A percentile compares a stretch with the other conserved stretches of the same genome.
phyloP scores from a whole-genome alignment of 257 asterid genomes.

The Plantago elongata region DNA sequence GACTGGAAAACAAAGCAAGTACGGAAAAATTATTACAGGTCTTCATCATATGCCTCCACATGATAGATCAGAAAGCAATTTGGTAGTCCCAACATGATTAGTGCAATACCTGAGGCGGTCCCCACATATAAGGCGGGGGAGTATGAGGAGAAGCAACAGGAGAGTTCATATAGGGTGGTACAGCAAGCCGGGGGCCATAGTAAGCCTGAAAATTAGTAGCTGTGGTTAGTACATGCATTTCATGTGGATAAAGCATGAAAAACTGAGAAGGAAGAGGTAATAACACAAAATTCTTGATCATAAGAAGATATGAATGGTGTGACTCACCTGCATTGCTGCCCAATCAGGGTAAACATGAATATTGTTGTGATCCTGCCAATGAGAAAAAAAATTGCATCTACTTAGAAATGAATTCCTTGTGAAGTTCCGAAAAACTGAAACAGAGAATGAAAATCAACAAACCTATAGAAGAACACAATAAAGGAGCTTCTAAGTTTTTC shows the following conservation, averaged over 20 bases:
- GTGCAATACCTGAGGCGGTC: constrained; percentile 77
- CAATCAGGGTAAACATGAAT: constrained; percentile 82
- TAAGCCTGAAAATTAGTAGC: constrained; percentile 49
- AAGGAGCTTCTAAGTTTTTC: background rate
- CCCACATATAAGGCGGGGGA: constrained; percentile 93
- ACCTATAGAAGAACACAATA: background rate
- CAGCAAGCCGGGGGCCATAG: constrained; percentile 92
- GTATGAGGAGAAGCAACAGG: constrained; percentile 76
- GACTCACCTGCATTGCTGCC: constrained; percentile 89
- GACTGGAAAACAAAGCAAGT: constrained; percentile 40
- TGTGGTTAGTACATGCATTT: background rate
- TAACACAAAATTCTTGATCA: constrained; percentile 6
- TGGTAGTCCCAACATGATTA: background rate
- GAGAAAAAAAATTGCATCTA: constrained; percentile 20
- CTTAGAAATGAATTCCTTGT: constrained; percentile 18
- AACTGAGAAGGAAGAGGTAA: background rate
- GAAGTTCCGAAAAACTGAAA: background rate
- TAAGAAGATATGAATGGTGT: background rate
- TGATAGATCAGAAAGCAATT: background rate
- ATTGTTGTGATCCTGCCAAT: constrained; percentile 74
- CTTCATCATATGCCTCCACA: background rate
- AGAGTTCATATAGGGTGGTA: constrained; percentile 81
- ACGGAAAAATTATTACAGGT: constrained; percentile 8
- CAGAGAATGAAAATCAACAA: background rate
- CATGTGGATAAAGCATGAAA: background rate